These are phyloP conservation scores for Arxiozyma telluris DNA, from an alignment of 1,139 yeast species.

Conservation along the genomic window DNA sequence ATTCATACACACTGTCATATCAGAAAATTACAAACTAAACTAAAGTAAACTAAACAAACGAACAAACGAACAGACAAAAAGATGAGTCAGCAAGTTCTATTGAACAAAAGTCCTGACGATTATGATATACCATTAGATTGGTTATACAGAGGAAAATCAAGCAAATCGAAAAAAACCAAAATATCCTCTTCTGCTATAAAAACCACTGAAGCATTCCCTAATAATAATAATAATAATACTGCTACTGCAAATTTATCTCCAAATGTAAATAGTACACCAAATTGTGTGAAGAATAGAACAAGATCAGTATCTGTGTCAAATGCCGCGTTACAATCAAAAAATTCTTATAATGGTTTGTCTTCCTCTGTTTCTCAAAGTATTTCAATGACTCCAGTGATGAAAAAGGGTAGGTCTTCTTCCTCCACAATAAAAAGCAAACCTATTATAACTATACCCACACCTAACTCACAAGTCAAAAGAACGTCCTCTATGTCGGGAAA, in stretches of 20 bases:
- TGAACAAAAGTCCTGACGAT: slow-evolving; percentile 9
- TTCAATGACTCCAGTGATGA: not conserved
- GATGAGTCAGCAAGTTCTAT: not conserved
- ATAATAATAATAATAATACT: not conserved
- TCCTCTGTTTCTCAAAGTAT: not conserved
- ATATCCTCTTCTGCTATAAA: slow-evolving; percentile 10
- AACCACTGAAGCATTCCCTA: not conserved
- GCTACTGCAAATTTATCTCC: not conserved
- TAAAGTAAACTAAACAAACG: no score
- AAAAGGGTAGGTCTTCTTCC: slow-evolving; percentile 1
- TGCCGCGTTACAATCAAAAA: slow-evolving; percentile 11
- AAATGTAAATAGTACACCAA: not conserved
- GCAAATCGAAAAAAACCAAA: slow-evolving; percentile 6
- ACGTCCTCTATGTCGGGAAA: slow-evolving; percentile 1
- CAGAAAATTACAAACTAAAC: not conserved
- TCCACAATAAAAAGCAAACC: not conserved
- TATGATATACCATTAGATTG: slow-evolving; percentile 29
- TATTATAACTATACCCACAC: not conserved
- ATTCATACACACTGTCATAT: not conserved
- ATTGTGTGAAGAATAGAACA: slow-evolving; percentile 2
- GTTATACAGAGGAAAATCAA: slow-evolving; percentile 25
- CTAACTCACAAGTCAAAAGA: not conserved
- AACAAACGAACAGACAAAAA: no score
- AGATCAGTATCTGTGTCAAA: slow-evolving; percentile 13
- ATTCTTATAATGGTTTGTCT: not conserved